phyloP scores from a whole-genome alignment of 805 yeast species.

The Lachancea sp. region DNA sequence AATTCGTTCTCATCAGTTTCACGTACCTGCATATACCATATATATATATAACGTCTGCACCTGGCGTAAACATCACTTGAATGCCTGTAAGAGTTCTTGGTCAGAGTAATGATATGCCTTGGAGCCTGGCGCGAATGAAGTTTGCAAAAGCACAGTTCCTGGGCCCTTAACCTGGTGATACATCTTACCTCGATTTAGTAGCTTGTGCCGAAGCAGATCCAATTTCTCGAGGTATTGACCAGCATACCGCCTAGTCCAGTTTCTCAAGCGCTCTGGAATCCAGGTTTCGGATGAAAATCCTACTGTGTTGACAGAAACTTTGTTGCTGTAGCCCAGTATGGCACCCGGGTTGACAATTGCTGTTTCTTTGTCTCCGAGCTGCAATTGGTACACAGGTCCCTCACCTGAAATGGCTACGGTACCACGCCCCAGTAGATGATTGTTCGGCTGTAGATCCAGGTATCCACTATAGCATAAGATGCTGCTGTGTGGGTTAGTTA shows the following conservation, averaged over 20 bases:
- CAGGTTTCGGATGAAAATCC: background rate
- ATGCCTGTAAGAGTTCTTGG: constrained; percentile 6
- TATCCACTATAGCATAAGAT: constrained; percentile 25
- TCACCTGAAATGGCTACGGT: constrained; percentile 28
- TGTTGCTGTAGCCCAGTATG: constrained; percentile 17
- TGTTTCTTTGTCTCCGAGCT: constrained; percentile 19
- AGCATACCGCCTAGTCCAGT: constrained; percentile 2
- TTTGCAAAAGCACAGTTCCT: constrained; percentile 27
- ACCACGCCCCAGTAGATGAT: constrained; percentile 24
- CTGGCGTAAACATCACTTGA: background rate
- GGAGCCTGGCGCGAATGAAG: constrained; percentile 13
- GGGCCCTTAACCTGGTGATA: constrained; percentile 29
- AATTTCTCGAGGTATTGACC: constrained; percentile 11
- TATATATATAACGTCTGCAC: constrained; percentile 1
- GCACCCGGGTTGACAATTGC: constrained; percentile 21
- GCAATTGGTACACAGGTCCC: constrained; percentile 27
- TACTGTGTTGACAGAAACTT: constrained; percentile 5
- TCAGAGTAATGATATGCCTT: constrained; percentile 8
- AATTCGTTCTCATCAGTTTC: background rate
- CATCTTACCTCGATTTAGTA: constrained; percentile 15
- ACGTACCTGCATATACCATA: background rate
- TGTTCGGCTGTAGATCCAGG: constrained; percentile 10
- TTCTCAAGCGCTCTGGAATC: constrained; percentile 8
- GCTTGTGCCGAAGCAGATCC: constrained; percentile 10
- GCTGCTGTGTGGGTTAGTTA: constrained; percentile 17